A percentile compares a stretch with the other conserved stretches of the same genome.
Evolutionary conservation across 768 basidiomycete species (phyloP).

Genomic region (Paxillus rubicundulus): DNA sequence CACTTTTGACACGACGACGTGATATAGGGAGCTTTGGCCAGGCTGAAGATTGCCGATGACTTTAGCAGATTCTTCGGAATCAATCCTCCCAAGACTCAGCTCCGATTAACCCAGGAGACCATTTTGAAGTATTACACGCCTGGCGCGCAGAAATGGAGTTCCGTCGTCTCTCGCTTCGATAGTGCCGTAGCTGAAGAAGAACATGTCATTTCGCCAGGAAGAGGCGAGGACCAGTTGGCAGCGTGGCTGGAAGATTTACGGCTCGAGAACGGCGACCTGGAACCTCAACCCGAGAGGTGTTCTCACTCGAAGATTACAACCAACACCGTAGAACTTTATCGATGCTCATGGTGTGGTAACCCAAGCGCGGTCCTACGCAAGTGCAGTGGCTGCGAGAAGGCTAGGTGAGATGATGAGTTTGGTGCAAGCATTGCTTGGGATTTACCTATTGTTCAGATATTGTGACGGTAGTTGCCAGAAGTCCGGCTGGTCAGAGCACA

Average conservation of each 20-base stretch:
- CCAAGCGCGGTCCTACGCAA: constrained; percentile 57
- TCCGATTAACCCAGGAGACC: constrained; percentile 51
- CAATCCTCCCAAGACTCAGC: constrained; percentile 47
- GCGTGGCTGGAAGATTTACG: constrained; percentile 54
- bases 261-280: constrained; percentile 39
- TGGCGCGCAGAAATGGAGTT: constrained; percentile 47
- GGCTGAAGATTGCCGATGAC: constrained; percentile 52
- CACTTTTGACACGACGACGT: background rate
- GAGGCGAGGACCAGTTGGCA: constrained; percentile 54
- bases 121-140: constrained; percentile 46
- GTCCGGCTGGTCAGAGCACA: constrained; percentile 39
- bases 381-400: constrained; percentile 44
- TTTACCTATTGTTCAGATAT: constrained; percentile 33
- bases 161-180: constrained; percentile 39
- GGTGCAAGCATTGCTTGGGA: background rate
- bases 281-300: constrained; percentile 28
- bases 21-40: constrained; percentile 36
- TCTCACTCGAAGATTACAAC: constrained; percentile 45
- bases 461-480: constrained; percentile 43
- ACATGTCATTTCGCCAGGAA: constrained; percentile 34
- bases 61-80: constrained; percentile 46
- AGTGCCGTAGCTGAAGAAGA: constrained; percentile 30
- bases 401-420: constrained; percentile 31
- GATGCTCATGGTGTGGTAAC: constrained; percentile 64
- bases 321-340: constrained; percentile 51